These are phyloP conservation scores for Monosporascus sp. DNA, from an alignment of 2,329 filamentous ascomycete species.

Conservation along the genomic window DNA sequence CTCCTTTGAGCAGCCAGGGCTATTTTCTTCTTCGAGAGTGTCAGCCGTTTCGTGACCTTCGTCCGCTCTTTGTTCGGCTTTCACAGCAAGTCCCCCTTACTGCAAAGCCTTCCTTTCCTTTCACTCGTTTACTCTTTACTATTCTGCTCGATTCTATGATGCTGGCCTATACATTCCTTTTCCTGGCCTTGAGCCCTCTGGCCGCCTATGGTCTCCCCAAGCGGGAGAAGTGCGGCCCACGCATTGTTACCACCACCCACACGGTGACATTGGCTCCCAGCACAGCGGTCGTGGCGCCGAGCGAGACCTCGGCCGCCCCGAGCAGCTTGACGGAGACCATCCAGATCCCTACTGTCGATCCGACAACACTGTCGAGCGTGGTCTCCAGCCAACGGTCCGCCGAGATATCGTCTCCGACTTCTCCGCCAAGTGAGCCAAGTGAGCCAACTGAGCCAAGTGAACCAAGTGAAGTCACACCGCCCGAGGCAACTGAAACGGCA, in stretches of 20 bases:
- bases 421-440: no score
- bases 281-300: neutral
- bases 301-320: neutral
- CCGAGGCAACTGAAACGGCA: no score
- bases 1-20: no score
- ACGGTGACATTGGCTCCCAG: neutral
- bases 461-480: no score
- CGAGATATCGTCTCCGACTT: no score
- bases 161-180: neutral
- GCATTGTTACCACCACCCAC: neutral
- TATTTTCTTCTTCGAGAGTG: no score
- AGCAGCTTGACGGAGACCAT: neutral
- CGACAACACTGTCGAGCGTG: neutral
- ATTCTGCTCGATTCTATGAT: neutral
- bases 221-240: neutral
- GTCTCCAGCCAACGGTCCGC: neutral
- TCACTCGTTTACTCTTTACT: neutral
- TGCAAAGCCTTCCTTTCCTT: neutral
- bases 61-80: no score
- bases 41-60: no score
- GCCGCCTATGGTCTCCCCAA: neutral
- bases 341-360: neutral
- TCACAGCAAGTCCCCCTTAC: no score
- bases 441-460: no score
- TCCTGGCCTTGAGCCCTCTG: neutral